Conservation (phyloP, 306 rosid species). For the Hylodesmum podocarpum region DNA sequence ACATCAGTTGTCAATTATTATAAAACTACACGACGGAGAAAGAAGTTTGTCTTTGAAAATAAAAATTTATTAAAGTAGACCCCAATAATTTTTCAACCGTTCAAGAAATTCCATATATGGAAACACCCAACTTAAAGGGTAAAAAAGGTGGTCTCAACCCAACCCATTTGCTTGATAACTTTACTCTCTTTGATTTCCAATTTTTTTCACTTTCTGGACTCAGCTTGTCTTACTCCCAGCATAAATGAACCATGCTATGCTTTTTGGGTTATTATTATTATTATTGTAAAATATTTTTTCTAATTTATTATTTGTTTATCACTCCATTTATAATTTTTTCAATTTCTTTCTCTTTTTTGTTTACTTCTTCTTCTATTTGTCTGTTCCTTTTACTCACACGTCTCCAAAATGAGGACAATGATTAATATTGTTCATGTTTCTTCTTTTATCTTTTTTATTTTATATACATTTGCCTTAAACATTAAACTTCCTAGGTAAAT, state of each 20-base stretch:
- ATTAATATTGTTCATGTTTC: neutral
- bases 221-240: slow-evolving; percentile 27
- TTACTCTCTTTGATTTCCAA: slow-evolving; percentile 33
- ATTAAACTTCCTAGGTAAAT: slow-evolving; percentile 1
- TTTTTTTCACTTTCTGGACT: slow-evolving; percentile 20
- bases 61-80: neutral
- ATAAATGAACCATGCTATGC: neutral
- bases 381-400: neutral
- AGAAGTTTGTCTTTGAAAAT: neutral
- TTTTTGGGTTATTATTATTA: neutral
- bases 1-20: slow-evolving; percentile 13
- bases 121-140: slow-evolving; percentile 36
- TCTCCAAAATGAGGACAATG: neutral
- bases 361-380: neutral
- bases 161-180: slow-evolving; percentile 18
- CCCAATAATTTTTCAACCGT: slow-evolving; percentile 42
- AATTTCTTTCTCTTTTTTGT: neutral
- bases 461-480: neutral
- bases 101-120: slow-evolving; percentile 48
- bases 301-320: too few species aligned
- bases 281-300: neutral
- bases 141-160: slow-evolving; percentile 27
- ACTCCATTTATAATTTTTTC: too few species aligned
- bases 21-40: neutral
- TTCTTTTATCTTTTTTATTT: neutral